Evolutionary conservation across 2,329 filamentous ascomycete species (phyloP).

Genomic region (Emergomyces pasteurianus): DNA sequence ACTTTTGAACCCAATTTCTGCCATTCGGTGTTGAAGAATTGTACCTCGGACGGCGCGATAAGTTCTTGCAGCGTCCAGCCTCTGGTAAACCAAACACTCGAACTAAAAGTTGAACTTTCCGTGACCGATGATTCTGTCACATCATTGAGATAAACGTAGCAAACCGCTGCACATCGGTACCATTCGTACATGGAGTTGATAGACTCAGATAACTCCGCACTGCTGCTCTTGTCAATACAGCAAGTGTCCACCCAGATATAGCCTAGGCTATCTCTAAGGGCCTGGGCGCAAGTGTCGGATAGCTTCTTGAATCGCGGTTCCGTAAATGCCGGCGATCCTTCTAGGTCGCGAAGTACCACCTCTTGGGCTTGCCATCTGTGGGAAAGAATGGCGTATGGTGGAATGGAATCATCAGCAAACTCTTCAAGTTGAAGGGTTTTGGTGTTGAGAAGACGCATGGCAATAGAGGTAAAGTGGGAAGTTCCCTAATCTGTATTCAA

Average conservation of each 20-base stretch:
- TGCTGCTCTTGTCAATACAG: constrained; percentile 28
- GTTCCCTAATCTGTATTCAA: background rate
- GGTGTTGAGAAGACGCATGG: constrained; percentile 2
- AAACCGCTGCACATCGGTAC: constrained; percentile 24
- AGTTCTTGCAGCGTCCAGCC: constrained; percentile 7
- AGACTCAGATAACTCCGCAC: constrained; percentile 25
- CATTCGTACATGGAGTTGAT: constrained; percentile 21
- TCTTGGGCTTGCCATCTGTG: constrained; percentile 17
- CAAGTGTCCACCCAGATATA: constrained; percentile 31
- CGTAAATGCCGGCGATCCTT: background rate
- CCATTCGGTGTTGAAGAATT: constrained; percentile 6
- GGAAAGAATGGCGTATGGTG: constrained; percentile 17
- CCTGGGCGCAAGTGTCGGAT: constrained; percentile 8
- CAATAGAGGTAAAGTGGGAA: background rate
- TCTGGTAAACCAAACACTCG: constrained; percentile 4
- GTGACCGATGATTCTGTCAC: constrained; percentile 6
- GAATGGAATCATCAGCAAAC: background rate
- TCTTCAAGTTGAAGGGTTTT: background rate
- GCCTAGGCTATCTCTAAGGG: constrained; percentile 15
- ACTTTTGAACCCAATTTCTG: constrained; percentile 1
- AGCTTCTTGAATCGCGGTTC: constrained; percentile 3
- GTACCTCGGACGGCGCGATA: background rate
- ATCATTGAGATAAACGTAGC: constrained; percentile 24
- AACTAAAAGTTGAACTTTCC: background rate
- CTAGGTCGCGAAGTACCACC: constrained; percentile 12